Conservation (phyloP, 345 rosid species). For the Citrus medica region DNA sequence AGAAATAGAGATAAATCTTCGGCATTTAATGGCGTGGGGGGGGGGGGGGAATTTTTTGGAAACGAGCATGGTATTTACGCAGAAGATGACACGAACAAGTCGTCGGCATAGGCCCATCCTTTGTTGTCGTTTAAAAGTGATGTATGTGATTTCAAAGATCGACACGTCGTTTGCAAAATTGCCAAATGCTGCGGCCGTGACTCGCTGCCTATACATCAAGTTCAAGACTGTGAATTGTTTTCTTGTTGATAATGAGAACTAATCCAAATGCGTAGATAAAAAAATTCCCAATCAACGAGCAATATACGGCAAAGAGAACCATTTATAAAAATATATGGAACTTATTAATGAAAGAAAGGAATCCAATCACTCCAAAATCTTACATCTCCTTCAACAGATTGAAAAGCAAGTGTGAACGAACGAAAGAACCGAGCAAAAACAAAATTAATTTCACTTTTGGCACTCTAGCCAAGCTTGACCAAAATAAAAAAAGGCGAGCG, state of each 20-base stretch:
- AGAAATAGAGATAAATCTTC: background rate
- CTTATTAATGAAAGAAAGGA: background rate
- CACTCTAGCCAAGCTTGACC: conserved; percentile 14
- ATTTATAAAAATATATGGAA: background rate
- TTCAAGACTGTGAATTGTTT: background rate
- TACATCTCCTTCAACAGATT: background rate
- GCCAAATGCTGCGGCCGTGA: background rate
- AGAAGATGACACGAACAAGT: conserved; percentile 6
- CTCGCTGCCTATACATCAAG: background rate
- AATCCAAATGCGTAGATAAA: no score
- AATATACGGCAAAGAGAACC: background rate
- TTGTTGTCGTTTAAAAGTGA: background rate
- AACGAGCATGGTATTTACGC: background rate
- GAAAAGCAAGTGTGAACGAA: conserved; percentile 17
- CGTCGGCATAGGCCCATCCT: conserved; percentile 1
- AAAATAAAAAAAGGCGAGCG: background rate
- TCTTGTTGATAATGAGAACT: no score
- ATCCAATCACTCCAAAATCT: conserved; percentile 9
- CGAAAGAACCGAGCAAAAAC: conserved; percentile 3
- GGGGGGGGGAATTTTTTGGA: background rate
- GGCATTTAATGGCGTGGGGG: background rate
- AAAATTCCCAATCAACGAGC: background rate
- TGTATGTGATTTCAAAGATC: background rate
- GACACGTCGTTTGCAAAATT: background rate
- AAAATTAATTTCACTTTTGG: conserved; percentile 3